Conservation (phyloP, 2,329 filamentous ascomycete species). For the Escovopsis sp. region DNA sequence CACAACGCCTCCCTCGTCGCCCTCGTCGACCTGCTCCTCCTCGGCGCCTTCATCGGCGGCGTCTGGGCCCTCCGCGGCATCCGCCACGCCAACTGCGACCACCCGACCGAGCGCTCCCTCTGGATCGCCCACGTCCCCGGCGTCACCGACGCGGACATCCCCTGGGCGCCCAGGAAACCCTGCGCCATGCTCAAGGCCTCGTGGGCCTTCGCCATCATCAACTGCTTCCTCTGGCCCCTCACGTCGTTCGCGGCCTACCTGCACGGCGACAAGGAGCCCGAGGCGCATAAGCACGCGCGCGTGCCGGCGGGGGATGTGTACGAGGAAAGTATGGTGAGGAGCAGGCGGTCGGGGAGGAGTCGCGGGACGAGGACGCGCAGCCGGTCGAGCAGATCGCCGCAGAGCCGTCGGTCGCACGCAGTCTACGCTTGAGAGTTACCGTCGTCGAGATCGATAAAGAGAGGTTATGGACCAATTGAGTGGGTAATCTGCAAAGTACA, state of each 20-base stretch:
- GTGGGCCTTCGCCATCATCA: constrained; percentile 86
- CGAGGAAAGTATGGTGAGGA: constrained; percentile 8
- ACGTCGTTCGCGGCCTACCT: constrained; percentile 56
- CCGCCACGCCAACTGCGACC: constrained; percentile 49
- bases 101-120: constrained; percentile 31
- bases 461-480: neutral
- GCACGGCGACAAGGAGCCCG: constrained; percentile 37
- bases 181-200: constrained; percentile 86
- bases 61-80: constrained; percentile 46
- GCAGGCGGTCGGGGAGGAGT: constrained; percentile 17
- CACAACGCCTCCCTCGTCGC: constrained; percentile 46
- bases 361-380: constrained; percentile 24
- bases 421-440: constrained; percentile 28
- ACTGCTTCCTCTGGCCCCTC: constrained; percentile 63
- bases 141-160: constrained; percentile 37
- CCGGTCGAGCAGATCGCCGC: constrained; percentile 21
- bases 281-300: constrained; percentile 12
- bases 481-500: neutral
- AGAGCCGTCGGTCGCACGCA: constrained; percentile 34
- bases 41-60: constrained; percentile 47
- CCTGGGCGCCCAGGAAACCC: constrained; percentile 50
- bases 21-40: constrained; percentile 43
- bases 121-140: constrained; percentile 46
- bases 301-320: constrained; percentile 12
- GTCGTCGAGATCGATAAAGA: neutral